phyloP scores from a whole-genome alignment of 257 asterid genomes.

The Solanum verrucosum region DNA sequence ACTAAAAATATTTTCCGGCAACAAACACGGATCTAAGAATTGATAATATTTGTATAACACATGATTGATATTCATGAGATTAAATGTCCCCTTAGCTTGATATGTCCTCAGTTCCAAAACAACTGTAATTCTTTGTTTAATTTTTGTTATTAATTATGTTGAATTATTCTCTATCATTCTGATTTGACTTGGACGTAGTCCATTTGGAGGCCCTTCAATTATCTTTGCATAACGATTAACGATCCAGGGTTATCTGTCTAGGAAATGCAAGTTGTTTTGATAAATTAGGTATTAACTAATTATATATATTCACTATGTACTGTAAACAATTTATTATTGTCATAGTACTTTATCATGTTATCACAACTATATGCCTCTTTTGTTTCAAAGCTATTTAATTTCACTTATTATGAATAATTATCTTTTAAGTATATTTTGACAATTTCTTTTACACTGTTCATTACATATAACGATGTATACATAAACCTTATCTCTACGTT shows the following conservation, averaged over 20 bases:
- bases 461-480: not conserved
- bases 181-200: not conserved
- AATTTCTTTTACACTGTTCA: not conserved
- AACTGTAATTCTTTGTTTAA: not conserved
- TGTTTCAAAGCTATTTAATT: not conserved
- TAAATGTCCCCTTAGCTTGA: not conserved
- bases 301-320: not conserved
- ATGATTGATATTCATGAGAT: not conserved
- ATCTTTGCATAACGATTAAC: not conserved
- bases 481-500: accelerated
- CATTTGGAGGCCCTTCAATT: not conserved
- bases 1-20: not conserved
- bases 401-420: not conserved
- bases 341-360: not conserved
- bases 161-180: not conserved
- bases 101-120: not conserved
- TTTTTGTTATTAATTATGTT: not conserved
- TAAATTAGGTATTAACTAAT: not conserved
- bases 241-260: not conserved
- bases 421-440: not conserved
- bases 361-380: not conserved
- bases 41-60: not conserved
- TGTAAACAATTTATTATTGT: not conserved
- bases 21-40: not conserved
- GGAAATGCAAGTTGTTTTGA: not conserved